Base-by-base conservation (phyloP, 352 stramenopile species). In the Halophytophthora batemanensis region DNA sequence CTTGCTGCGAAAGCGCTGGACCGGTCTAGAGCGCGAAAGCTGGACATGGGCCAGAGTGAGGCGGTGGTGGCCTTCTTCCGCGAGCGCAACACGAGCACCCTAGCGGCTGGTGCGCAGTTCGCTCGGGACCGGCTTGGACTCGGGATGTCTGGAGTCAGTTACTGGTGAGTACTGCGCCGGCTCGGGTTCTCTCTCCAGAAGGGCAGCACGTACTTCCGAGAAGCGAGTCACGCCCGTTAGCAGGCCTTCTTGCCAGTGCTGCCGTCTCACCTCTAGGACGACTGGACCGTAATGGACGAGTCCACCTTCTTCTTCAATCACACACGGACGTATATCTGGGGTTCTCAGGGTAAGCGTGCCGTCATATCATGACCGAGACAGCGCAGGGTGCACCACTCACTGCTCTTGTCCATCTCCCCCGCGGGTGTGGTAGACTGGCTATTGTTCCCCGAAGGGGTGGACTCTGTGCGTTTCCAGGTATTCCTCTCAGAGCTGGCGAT, bases 21-120 rank as follows among this genome's bases (percentile, higher is more conserved):
- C 25, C 25, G 42, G 18, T 49, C 42, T 12, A 18, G 36, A 17
- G 14, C 12, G 19, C 19, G 42, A 22, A 49, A 49, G 33, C 25
- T 49, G 19, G 33, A 34, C 17, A 22, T 17, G 23, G 33, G 7
- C 8, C 23, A 49, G 29, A 21, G 42, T 15, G 29, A 49, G 23
- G 6, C 25, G 33, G 23, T 49, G 23, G 21, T 13, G 19, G 23
- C 18, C 12, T 49, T 34, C 29, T 49, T 49, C 33, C 42, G 25
- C 29, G 25, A 49, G 15, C 19, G 33, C 25, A 49, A 49, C 29
- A 49, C 42, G 33, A 49, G 42, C 29, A 49, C 17, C 12, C 15
- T 49, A n/a, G 17, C 17, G 19, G 42, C 34, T 34, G 42, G 42
- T 17, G 23, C 33, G 15, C 10, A 35, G 23, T 49, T 49, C 23